Base-by-base conservation (phyloP, 2,329 filamentous ascomycete genomes). In the Keithomyces neogunnii region DNA sequence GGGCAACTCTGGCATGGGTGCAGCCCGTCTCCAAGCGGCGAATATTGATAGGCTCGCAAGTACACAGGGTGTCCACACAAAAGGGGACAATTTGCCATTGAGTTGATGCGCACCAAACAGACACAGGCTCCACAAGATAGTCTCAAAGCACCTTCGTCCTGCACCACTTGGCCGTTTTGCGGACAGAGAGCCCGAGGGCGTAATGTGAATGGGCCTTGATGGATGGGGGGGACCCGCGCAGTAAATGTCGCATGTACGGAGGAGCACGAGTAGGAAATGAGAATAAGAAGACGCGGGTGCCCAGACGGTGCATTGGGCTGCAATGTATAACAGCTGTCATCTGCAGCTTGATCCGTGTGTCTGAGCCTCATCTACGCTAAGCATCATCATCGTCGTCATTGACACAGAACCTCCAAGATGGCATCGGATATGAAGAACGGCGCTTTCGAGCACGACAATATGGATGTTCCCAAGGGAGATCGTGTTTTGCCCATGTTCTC, bases 401-500 rank as follows among this genome's bases (percentile, higher is more conserved):
- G 8, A 9, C 38, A 35, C 39, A 51, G 6, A 28, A 10, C 10
- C 4, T 40, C 31, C 53, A 56, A 46, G 11, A 74, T 70, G 69
- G 67, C 47, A 5, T n/a, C 69, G 49, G 65, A 72, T 51, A 69
- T 72, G 57, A 65, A 66, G 39, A 69, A 69, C 52, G 76, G 80
- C 51, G 66, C 66, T 56, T 86, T 86, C 61, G 67, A 69, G 56
- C 81, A 82, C 62, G 67, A 81, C 60, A 82, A 77, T 63, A 82
- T 77, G 57, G 64, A 62, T 33, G 58, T 71, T 3, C 73, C 76
- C 39, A 59, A 67, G 50, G 65, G 71, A 31, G 73, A 75, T 51
- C 70, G 77, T 44, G 75, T 88, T 52, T 64, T 88, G 62, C 75
- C 80, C 35, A 75, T 87, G 53, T 86, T 88, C 69, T 87, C 84